Evolutionary conservation across 768 basidiomycete species (phyloP).

Genomic region (Lactarius deliciosus): DNA sequence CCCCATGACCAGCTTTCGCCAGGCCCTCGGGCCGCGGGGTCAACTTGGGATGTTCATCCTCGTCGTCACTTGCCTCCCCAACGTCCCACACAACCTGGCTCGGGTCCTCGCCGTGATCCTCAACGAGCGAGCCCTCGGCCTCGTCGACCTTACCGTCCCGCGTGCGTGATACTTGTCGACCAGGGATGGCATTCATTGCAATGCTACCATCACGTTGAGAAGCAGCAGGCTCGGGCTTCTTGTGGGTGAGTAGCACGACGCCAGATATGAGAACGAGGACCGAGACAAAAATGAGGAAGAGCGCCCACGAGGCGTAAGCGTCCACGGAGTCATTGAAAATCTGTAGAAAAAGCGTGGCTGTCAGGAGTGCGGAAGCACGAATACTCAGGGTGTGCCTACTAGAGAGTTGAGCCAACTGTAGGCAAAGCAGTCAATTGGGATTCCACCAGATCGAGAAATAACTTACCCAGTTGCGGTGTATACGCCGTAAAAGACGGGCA

Average conservation of each 20-base stretch:
- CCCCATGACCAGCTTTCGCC: conserved; percentile 14
- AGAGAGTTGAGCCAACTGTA: conserved; percentile 61
- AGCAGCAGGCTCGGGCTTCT: conserved; percentile 68
- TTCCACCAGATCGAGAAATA: neutral
- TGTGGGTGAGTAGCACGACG: conserved; percentile 90
- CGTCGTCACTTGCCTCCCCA: conserved; percentile 70
- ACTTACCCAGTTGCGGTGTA: conserved; percentile 80
- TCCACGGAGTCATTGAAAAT: conserved; percentile 86
- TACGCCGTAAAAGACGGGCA: conserved; percentile 92
- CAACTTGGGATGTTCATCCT: conserved; percentile 45
- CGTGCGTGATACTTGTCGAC: conserved; percentile 33
- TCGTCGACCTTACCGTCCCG: conserved; percentile 40
- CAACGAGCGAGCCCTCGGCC: conserved; percentile 37
- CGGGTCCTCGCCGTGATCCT: conserved; percentile 41
- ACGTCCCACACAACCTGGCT: conserved; percentile 63
- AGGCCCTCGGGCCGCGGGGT: conserved; percentile 38
- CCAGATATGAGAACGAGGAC: conserved; percentile 86
- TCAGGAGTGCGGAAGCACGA: neutral
- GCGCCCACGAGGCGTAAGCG: conserved; percentile 84
- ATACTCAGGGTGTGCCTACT: conserved; percentile 27
- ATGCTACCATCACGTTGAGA: conserved; percentile 33
- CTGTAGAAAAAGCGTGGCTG: conserved; percentile 26
- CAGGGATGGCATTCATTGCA: conserved; percentile 35
- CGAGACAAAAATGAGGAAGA: conserved; percentile 84
- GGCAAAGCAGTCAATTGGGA: conserved; percentile 5